Base-by-base conservation (phyloP, 2,329 filamentous ascomycete species). In the Drechslerella coelobrocha region DNA sequence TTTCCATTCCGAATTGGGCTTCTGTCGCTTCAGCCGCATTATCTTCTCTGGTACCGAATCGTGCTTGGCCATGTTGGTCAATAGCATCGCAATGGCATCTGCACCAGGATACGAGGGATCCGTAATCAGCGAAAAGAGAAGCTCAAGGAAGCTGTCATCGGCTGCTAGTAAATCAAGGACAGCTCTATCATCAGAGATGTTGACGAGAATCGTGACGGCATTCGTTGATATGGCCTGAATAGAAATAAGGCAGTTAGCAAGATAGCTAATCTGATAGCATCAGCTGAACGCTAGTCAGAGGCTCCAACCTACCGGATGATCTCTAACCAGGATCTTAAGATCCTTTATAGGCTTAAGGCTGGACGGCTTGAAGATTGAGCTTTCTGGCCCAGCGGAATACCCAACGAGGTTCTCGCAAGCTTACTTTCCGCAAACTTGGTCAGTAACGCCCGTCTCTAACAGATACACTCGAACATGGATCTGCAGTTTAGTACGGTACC, bases 1-100 rank as follows among this genome's bases (percentile, higher is more conserved):
- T n/a, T 83, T 82, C 61, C 87, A 84, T 1, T 91, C 89, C 0
- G 88, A 79, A 5, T 84, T 81, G 73, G 91, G 88, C 76, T 88
- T 89, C 48, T 73, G 60, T 17, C 74, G 60, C 26, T 63, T 71
- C 24, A 71, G 23, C 12, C 48, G 39, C 19, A 71, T 17, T 23
- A 71, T 53, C 50, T 71, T 62, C 24, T 54, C 66, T 9, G 93
- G 79, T 2, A 97, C 82, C 45, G 84, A 83, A 74, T 93, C 87
- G 72, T 85, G 89, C 80, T 97, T 97, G 66, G 88, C 85, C 57
- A 99, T 83, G 77, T 99, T 99, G 78, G 94, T 92, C 23, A 97
- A 84, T 12, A 99, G 85, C 92, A 97, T 97, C 48, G 91, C 87
- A 48, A 95, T 81, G 41, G 94, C 84, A 77, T 97, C 89, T 56